Conservation (phyloP, 345 rosid genomes). For the Trapa bicornis region DNA sequence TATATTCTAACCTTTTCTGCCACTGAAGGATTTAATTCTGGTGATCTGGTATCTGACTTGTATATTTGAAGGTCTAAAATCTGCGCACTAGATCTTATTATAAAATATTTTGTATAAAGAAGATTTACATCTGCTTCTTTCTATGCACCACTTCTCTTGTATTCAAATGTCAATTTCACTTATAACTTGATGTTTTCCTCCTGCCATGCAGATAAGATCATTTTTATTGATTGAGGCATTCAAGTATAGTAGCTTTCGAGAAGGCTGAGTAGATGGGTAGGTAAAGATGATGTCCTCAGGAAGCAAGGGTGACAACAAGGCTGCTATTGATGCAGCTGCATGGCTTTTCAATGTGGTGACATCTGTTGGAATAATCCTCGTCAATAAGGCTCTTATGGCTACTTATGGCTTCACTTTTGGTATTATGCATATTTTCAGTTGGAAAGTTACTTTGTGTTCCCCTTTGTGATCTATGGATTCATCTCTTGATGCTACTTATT, state of each 20-base stretch:
- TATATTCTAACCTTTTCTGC: background rate
- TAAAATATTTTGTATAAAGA: background rate
- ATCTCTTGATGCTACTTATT: background rate
- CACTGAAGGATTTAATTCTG: no score
- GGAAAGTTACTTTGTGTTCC: background rate
- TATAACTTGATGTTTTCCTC: background rate
- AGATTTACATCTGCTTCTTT: background rate
- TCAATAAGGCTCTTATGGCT: slow-evolving; percentile 94
- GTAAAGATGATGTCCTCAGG: slow-evolving; percentile 39
- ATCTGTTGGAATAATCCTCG: slow-evolving; percentile 93
- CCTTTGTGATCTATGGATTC: background rate
- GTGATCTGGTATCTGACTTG: background rate
- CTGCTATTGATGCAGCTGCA: slow-evolving; percentile 71
- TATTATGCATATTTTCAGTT: slow-evolving; percentile 14
- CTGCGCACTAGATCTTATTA: background rate
- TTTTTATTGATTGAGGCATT: background rate
- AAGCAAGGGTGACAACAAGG: slow-evolving; percentile 69
- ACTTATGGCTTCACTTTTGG: slow-evolving; percentile 90
- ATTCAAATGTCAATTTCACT: background rate
- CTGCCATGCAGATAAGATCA: background rate
- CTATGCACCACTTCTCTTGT: background rate
- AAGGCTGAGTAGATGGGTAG: slow-evolving; percentile 11
- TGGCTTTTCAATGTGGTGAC: slow-evolving; percentile 98
- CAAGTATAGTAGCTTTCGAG: slow-evolving; percentile 8
- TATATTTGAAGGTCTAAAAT: background rate